phyloP scores from a whole-genome alignment of 2,329 filamentous ascomycete species.

The Microascus cirrosus region DNA sequence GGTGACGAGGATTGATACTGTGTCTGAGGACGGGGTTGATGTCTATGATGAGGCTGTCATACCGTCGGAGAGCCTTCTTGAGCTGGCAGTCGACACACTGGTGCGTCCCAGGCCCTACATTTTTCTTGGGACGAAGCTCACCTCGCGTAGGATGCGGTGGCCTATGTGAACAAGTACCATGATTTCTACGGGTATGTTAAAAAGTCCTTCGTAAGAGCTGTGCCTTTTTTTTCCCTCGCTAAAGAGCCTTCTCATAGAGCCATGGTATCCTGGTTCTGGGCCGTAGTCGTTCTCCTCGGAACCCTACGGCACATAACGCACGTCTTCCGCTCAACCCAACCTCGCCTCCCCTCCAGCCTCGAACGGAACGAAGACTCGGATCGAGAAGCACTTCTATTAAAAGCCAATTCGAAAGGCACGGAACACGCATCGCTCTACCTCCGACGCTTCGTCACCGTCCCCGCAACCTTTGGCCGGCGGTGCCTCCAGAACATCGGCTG shows the following conservation, averaged over 20 bases:
- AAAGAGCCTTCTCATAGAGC: constrained; percentile 10
- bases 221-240: no score
- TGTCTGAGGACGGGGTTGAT: neutral
- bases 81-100: neutral
- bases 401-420: neutral
- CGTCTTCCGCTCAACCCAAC: neutral
- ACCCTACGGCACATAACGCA: neutral
- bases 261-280: neutral
- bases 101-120: neutral
- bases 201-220: neutral
- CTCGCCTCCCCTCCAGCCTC: neutral
- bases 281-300: neutral
- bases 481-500: constrained; percentile 31
- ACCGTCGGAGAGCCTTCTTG: neutral
- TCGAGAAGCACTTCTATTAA: neutral
- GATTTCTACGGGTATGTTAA: constrained; percentile 22
- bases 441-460: constrained; percentile 20
- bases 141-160: constrained; percentile 18
- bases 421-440: constrained; percentile 14
- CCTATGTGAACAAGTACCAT: constrained; percentile 23
- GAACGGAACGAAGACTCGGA: constrained; percentile 1
- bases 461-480: constrained; percentile 30
- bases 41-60: constrained; percentile 19
- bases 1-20: neutral
- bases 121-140: neutral